Percentiles rank a stretch among this genome's conserved stretches.
Evolutionary conservation across 148 eudicot genomes (phyloP).

Genomic region (Fallopia convolvulus): DNA sequence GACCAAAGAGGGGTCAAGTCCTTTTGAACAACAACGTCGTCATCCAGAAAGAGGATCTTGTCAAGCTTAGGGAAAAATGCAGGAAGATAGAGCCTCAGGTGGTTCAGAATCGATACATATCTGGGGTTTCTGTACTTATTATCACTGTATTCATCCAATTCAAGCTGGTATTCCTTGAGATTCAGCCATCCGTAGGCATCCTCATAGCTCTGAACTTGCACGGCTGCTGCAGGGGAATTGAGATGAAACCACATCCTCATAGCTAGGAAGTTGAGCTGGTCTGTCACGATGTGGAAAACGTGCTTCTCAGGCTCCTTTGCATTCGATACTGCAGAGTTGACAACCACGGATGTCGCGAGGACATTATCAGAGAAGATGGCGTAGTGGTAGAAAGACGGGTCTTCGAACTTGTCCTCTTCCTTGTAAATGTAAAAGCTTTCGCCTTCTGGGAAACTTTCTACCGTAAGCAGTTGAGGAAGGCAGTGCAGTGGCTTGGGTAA

Average conservation of each 20-base stretch:
- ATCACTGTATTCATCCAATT: constrained; percentile 79
- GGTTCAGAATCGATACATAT: constrained; percentile 92
- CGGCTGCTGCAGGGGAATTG: constrained; percentile 55
- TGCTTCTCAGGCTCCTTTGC: constrained; percentile 93
- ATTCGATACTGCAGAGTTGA: constrained; percentile 70
- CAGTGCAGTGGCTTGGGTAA: constrained; percentile 85
- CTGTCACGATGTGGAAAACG: constrained; percentile 94
- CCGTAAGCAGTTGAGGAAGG: constrained; percentile 69
- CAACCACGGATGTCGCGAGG: constrained; percentile 88
- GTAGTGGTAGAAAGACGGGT: constrained; percentile 80
- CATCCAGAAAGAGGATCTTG: constrained; percentile 83
- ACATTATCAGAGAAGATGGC: constrained; percentile 96
- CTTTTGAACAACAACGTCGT: constrained; percentile 96
- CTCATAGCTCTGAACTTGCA: constrained; percentile 54
- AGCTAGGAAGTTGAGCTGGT: constrained; percentile 76
- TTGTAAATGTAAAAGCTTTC: constrained; percentile 31
- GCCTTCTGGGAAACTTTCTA: constrained; percentile 54
- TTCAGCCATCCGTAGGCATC: constrained; percentile 90
- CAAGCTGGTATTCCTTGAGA: constrained; percentile 33
- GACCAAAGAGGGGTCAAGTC: constrained; percentile 95
- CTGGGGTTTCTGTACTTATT: constrained; percentile 94
- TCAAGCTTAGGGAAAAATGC: constrained; percentile 89
- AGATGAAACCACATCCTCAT: constrained; percentile 98
- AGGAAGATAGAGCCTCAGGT: constrained; percentile 97
- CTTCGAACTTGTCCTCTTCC: constrained; percentile 53